Base-by-base conservation (phyloP, 2,329 filamentous ascomycete genomes). In the Phaeomoniella chlamydospora region DNA sequence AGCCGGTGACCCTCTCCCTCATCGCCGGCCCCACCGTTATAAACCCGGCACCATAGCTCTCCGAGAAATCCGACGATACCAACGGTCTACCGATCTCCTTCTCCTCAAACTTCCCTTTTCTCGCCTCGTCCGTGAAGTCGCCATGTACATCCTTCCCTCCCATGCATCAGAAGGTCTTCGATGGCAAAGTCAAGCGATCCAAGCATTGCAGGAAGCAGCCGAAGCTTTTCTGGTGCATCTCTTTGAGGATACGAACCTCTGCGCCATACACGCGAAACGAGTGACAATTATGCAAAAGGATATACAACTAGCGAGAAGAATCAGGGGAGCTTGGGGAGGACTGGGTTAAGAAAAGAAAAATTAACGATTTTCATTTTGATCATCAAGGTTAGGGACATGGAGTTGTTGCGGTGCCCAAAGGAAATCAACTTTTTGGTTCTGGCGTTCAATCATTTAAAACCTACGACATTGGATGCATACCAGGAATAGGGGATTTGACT, bases 201-300 rank as follows among this genome's bases (percentile, higher is more conserved):
- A 82, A 52, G 88, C 88, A 10, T 70, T 96, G 2, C 88, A 96
- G 61, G 88, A 96, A 67, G 85, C 88, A 11, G 76, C 87, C n/a
- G 88, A 96, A 64, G 88, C 88, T 4, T 96, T 93, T 60, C 70
- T 96, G 47, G 82, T 96, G 40, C 87, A 93, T 54, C 67, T 96
- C n/a, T 94, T 96, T 53, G 87, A 94, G 57, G 85, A 93, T 60
- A 84, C 84, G 45, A 94, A 96, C 63, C 72, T 96, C 30, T 94
- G 88, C 63, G 90, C 88, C 43, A 87, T 96, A 49, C 88, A 96
- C 61, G 90, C 88, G 42, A 94, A 94, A 66, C 72, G 88, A 55
- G 86, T 96, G 36, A 96, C 88, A 29, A 93, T 94, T 49, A 88
- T 93, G 83, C 86, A 90, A 60, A 94, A 94, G 64, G 90, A 96